Evolutionary conservation across 2,329 filamentous ascomycete species (phyloP).

Genomic region (Calcarisporium arbuscula): DNA sequence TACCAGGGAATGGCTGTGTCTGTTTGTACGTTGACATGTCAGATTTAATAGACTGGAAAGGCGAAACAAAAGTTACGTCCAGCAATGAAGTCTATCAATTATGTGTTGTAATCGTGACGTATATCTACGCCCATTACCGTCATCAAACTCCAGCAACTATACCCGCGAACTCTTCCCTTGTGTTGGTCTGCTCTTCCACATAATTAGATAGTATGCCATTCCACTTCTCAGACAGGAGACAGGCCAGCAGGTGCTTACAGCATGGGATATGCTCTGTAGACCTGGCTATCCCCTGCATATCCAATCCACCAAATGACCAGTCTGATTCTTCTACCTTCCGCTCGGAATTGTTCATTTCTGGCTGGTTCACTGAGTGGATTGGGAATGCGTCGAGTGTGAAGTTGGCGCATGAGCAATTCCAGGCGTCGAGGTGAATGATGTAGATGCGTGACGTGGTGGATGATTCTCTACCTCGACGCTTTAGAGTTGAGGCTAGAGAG

Average conservation of each 20-base stretch:
- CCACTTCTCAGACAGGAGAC: conserved; percentile 66
- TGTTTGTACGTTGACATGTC: too few relatives aligned
- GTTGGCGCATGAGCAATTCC: conserved; percentile 86
- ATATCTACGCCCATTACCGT: too few relatives aligned
- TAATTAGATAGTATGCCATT: conserved; percentile 46
- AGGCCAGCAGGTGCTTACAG: conserved; percentile 89
- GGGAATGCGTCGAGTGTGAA: conserved; percentile 71
- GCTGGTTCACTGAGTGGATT: conserved; percentile 4
- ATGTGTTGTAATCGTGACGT: too few relatives aligned
- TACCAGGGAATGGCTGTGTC: too few relatives aligned
- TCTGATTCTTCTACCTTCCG: neutral
- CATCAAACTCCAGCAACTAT: conserved; percentile 46
- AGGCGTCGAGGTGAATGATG: conserved; percentile 65
- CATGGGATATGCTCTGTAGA: conserved; percentile 40
- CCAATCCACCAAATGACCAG: conserved; percentile 43
- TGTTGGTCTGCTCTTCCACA: conserved; percentile 48
- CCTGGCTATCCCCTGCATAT: conserved; percentile 25
- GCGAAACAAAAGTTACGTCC: too few relatives aligned
- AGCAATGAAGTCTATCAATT: too few relatives aligned
- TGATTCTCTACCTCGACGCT: conserved; percentile 15
- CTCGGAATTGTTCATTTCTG: too few relatives aligned
- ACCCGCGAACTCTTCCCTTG: conserved; percentile 65
- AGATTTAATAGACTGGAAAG: too few relatives aligned
- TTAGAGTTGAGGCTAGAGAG: conserved; percentile 41
- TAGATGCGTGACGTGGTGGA: conserved; percentile 38